Evolutionary conservation across 331 rosid species (phyloP), one percentile per base, ranked within the genome.

Genomic region (Quercus lobata): DNA sequence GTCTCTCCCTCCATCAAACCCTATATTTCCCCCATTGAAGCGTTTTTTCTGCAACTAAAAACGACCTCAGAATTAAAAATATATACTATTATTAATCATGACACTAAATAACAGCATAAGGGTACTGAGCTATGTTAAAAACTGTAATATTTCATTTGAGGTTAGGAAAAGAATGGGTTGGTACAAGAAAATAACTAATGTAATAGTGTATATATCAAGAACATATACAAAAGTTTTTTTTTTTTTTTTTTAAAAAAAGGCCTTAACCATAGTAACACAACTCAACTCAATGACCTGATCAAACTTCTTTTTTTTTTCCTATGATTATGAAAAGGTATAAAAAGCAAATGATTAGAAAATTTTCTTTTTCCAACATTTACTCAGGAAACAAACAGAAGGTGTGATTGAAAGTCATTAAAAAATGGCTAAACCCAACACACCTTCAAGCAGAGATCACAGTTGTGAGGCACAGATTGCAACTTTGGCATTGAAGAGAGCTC

Each of bases 401-500:
- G 18, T 3, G 17, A 49, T 21, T 21, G 1, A 74, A 46, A 11
- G 21, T 16, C 12, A 12, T 29, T 9, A 4, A 6, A 5, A 56
- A 21, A 4, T 8, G 65, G 65, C 29, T 30, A n/a, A 60, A 73
- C 25, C 18, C 27, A 55, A 21, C 27, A 94, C 98, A 94, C 98
- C 96, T 93, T 91, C 83, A 77, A 78, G 88, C 80, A 84, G 76
- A 63, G 4, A 83, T 84, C 95, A 75, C 88, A 81, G 70, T 30
- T 69, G 62, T 84, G 46, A 72, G 79, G 66, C 21, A 76, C 18
- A 69, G 71, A 52, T 60, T 74, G 83, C n/a, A 77, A 56, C 66
- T 91, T 93, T 93, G 94, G 97, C n/a, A 83, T 83, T 84, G 99
- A 93, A 94, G 97, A 85, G 97, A 91, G 97, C 88, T 92, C 97